phyloP scores from a whole-genome alignment of 768 basidiomycete genomes.

The Exidia glandulosa region DNA sequence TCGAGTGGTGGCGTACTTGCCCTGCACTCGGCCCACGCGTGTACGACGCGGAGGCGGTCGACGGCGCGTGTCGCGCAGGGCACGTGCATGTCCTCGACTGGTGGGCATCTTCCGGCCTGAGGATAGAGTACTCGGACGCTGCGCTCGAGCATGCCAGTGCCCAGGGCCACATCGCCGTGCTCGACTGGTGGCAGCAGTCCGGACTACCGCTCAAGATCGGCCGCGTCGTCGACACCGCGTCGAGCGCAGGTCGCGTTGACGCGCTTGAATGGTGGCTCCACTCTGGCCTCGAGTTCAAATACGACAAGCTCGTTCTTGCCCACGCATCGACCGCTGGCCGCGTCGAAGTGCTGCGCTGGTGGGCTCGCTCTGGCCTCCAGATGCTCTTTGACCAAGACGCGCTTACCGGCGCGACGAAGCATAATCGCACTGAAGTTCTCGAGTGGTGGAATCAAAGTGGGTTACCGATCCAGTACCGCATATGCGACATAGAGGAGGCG shows the following conservation, averaged over 20 bases:
- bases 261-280: conserved; percentile 81
- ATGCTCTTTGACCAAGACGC: conserved; percentile 73
- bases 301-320: conserved; percentile 65
- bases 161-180: conserved; percentile 61
- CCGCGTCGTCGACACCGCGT: conserved; percentile 77
- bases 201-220: conserved; percentile 67
- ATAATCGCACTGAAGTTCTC: conserved; percentile 70
- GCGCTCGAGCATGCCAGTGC: conserved; percentile 72
- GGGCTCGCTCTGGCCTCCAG: conserved; percentile 57
- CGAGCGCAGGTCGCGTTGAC: conserved; percentile 61
- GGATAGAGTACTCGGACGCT: conserved; percentile 66
- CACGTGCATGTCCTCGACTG: conserved; percentile 67
- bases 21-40: conserved; percentile 41
- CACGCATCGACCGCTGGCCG: conserved; percentile 73
- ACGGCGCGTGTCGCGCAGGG: conserved; percentile 69
- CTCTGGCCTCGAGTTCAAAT: conserved; percentile 66
- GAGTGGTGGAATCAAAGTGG: conserved; percentile 84
- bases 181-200: conserved; percentile 70
- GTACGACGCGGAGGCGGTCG: conserved; percentile 54
- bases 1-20: conserved; percentile 74
- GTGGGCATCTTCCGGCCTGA: conserved; percentile 60
- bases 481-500: conserved; percentile 89
- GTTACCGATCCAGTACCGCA: conserved; percentile 71
- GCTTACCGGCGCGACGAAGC: conserved; percentile 66
- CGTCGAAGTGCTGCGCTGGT: conserved; percentile 74